phyloP scores from a whole-genome alignment of 768 basidiomycete species.

The Nidularia sp. region DNA sequence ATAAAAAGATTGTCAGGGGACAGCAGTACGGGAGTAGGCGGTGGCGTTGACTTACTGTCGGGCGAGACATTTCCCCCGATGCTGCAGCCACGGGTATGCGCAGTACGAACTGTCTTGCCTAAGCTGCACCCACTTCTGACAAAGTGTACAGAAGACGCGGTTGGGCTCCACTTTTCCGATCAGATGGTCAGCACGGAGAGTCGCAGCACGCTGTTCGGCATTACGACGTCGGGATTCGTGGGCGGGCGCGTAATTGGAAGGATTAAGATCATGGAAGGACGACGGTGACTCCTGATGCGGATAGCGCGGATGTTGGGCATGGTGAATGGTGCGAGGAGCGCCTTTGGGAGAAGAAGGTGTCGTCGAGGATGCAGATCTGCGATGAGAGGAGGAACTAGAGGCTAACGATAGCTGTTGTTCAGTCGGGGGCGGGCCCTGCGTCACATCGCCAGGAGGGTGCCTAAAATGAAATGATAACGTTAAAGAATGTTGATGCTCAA shows the following conservation, averaged over 20 bases:
- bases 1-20: constrained; percentile 1
- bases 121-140: constrained; percentile 81
- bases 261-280: constrained; percentile 56
- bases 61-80: constrained; percentile 71
- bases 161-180: constrained; percentile 71
- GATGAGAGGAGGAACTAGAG: constrained; percentile 2
- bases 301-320: constrained; percentile 3
- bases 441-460: constrained; percentile 2
- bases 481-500: neutral
- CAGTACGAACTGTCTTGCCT: constrained; percentile 77
- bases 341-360: constrained; percentile 6
- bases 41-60: constrained; percentile 48
- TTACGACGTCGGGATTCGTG: constrained; percentile 71
- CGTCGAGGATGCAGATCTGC: constrained; percentile 2
- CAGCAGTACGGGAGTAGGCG: constrained; percentile 1
- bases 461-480: neutral
- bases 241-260: constrained; percentile 48
- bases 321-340: constrained; percentile 5
- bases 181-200: constrained; percentile 60
- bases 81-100: constrained; percentile 80
- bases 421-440: constrained; percentile 3
- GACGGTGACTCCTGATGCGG: constrained; percentile 16
- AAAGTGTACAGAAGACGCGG: constrained; percentile 69
- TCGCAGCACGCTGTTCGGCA: constrained; percentile 75
- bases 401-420: constrained; percentile 6